Base-by-base conservation (phyloP, 2,329 filamentous ascomycete genomes). In the Alternaria ethzedia region DNA sequence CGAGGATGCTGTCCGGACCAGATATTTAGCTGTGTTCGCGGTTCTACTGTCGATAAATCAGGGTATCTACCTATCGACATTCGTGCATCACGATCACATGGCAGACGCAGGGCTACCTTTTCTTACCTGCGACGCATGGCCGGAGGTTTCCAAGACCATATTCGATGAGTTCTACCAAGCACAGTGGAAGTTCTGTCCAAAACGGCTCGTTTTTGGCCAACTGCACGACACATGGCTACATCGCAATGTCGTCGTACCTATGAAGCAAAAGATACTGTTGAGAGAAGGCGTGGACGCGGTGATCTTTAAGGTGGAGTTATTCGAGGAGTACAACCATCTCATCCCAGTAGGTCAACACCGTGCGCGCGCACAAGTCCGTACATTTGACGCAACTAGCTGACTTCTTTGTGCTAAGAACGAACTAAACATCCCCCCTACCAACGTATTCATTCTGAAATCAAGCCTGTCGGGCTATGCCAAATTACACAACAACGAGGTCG, bases 401-500 rank as follows among this genome's bases (percentile, higher is more conserved):
- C 47, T 11, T 9, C 3, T 4, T 50, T 26, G 6, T 6, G 9
- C 6, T 20, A 6, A 50, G 47, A 1, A 50, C 17, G 25, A 21
- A 25, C 36, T 15, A 12, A 12, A 11, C 44, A 7, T 21, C 13
- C 15, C 32, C 15, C 32, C 15, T 1, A 61, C 51, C 17, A 64
- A 66, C 25, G 55, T 47, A 0, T 73, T 67, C 45, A 59, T 67
- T 4, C 46, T 73, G 11, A 75, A 75, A 44, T 65, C 66, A 2
- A 73, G 61, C 43, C 30, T 3, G 13, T 23, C 45, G 2, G 41
- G 41, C 6, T 36, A 69, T 11, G 41, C 41, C 10, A 44, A 61
- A n/a, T 46, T 47, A 10, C 61, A 73, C 28, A 2, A 63, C n/a
- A 69, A 63, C 11, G 72, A 74, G 45, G 61, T 65, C 1, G 13